Conservation (phyloP, 164 flowering plant species). For the Aristolochia contorta region DNA sequence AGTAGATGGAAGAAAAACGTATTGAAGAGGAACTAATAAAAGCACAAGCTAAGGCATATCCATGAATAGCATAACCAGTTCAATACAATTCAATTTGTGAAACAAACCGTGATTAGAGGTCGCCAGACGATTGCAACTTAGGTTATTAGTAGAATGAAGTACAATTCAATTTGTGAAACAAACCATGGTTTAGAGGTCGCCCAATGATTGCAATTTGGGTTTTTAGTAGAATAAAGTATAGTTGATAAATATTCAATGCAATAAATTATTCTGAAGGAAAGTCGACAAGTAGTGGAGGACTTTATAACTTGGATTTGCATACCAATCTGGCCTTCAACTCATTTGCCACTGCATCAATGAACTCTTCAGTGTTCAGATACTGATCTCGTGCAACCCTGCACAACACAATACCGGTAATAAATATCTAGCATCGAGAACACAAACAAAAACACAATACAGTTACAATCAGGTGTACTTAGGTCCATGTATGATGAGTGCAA, state of each 20-base stretch:
- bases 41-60: background rate
- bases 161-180: background rate
- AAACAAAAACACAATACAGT: constrained; percentile 4
- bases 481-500: constrained; percentile 81
- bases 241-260: background rate
- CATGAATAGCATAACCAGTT: background rate
- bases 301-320: constrained; percentile 23
- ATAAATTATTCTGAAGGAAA: background rate
- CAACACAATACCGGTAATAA: background rate
- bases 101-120: background rate
- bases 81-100: background rate
- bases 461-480: constrained; percentile 40
- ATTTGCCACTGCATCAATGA: constrained; percentile 87
- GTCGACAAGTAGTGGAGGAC: background rate
- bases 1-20: too few species aligned
- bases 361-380: constrained; percentile 82
- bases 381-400: constrained; percentile 53
- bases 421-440: background rate
- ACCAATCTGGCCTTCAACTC: constrained; percentile 65
- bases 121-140: background rate
- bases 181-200: background rate
- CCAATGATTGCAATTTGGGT: background rate
- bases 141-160: background rate
- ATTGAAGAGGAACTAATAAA: background rate
- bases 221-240: background rate